Conservation (phyloP, 441 rosid genomes). For the Syzygium malaccense region DNA sequence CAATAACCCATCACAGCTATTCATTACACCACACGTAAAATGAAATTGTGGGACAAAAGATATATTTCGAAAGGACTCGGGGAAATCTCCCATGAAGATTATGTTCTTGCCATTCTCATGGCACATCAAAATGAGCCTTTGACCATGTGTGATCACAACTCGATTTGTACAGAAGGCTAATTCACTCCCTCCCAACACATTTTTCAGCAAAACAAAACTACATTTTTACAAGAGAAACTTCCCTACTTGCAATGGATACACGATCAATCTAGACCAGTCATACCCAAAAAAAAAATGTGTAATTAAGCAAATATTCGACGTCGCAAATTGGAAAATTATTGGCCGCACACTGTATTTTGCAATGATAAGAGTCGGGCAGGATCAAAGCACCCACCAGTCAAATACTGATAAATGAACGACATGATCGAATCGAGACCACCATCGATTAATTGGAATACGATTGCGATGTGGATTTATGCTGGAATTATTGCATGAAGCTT, state of each 20-base stretch:
- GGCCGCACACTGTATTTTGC: not conserved
- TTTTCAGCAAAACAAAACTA: not conserved
- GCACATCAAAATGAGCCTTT: not conserved
- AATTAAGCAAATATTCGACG: not conserved
- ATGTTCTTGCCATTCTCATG: not conserved
- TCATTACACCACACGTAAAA: not conserved
- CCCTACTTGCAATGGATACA: not conserved
- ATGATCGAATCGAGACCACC: not conserved
- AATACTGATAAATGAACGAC: not conserved
- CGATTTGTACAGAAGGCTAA: not conserved
- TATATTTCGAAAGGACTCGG: not conserved
- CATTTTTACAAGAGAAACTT: not conserved
- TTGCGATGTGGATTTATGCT: not conserved
- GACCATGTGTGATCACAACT: not conserved
- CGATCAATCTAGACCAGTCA: not conserved
- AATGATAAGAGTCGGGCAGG: not conserved
- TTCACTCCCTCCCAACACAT: not conserved
- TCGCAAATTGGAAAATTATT: not conserved
- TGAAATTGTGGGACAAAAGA: not conserved
- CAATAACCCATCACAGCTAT: not conserved
- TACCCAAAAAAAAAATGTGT: not conserved
- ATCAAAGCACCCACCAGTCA: not conserved
- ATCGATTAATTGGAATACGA: not conserved
- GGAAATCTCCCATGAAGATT: not conserved
- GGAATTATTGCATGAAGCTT: not conserved